phyloP scores from a whole-genome alignment of 2,329 filamentous ascomycete species.

The Alternaria infectoria region DNA sequence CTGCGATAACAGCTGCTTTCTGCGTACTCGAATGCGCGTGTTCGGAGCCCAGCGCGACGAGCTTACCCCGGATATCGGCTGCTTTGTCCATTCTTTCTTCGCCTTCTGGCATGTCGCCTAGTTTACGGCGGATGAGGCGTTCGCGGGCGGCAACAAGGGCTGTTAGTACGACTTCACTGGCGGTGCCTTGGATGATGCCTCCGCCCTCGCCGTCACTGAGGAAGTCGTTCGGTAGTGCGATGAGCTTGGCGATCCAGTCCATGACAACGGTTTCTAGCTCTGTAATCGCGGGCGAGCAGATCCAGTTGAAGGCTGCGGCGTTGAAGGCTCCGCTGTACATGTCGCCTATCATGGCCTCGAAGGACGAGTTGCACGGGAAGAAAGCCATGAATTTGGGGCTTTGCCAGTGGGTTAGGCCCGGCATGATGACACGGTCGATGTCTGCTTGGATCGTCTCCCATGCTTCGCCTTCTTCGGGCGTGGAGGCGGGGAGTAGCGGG shows the following conservation, averaged over 20 bases:
- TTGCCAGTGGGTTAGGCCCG: slow-evolving; percentile 93
- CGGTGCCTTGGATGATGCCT: slow-evolving; percentile 92
- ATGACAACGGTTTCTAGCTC: slow-evolving; percentile 92
- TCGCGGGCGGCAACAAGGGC: slow-evolving; percentile 88
- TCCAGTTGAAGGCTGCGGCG: slow-evolving; percentile 95
- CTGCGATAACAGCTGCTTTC: slow-evolving; percentile 85
- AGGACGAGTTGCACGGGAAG: slow-evolving; percentile 83
- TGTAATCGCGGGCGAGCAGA: slow-evolving; percentile 89
- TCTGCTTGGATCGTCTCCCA: slow-evolving; percentile 84
- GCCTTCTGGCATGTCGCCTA: slow-evolving; percentile 38
- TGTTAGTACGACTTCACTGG: slow-evolving; percentile 85
- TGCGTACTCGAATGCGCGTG: slow-evolving; percentile 83
- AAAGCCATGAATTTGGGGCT: slow-evolving; percentile 93
- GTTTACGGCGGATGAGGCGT: slow-evolving; percentile 57
- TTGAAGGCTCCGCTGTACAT: slow-evolving; percentile 90
- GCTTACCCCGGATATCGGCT: slow-evolving; percentile 68
- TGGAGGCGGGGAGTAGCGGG: slow-evolving; percentile 72
- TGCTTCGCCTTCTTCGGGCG: slow-evolving; percentile 70
- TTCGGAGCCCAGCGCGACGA: slow-evolving; percentile 82
- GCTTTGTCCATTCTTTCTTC: slow-evolving; percentile 62
- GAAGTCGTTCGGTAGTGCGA: slow-evolving; percentile 76
- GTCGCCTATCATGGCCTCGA: slow-evolving; percentile 86
- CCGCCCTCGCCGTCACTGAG: slow-evolving; percentile 78
- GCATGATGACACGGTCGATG: slow-evolving; percentile 84
- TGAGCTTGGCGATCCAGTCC: slow-evolving; percentile 84